Base-by-base conservation (phyloP, 2,329 filamentous ascomycete genomes). In the Fusarium papillatum region DNA sequence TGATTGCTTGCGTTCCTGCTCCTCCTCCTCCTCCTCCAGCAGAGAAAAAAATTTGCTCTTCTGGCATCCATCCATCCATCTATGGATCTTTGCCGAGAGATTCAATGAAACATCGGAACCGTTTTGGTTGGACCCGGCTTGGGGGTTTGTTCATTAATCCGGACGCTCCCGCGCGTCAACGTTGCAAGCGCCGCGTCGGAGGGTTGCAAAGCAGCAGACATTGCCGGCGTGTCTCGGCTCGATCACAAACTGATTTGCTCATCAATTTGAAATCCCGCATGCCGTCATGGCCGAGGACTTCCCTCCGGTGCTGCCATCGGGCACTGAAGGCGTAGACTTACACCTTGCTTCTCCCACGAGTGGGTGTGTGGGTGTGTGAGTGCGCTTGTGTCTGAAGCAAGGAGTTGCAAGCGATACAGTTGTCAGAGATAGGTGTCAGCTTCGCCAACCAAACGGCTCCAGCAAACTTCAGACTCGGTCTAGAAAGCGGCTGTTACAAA, bases 151-250 rank as follows among this genome's bases (percentile, higher is more conserved):
- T 62, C 39, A 19, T 48, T 67, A 34, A 67, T 62, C 31, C 64
- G 50, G 50, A 62, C 22, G 55, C 41, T 61, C 55, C 39, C 55
- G 64, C 34, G 53, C 22, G 39, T 39, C n/a, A 22, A 53, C 2
- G 57, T 53, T 70, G 39, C 60, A 63, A 64, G 61, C 41, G 60
- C 60, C 16, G 36, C n/a, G 31, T 31, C n/a, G 39, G 60, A 46
- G 38, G 22, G 48, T 34, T 62, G 26, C 26, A 55, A 66, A 66
- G 60, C 60, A 29, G 59, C 43, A 34, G 59, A 19, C 29, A 14
- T n/a, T 57, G 29, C 19, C 53, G 64, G 38, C n/a, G 22, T 38
- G 38, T 62, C n/a, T 57, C 31, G 46, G 57, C 43, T 67, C 55
- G 9, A 48, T 31, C 50, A 66, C 22, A 55, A 61, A 66, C 16